Conservation (phyloP, 2,329 filamentous ascomycete species). For the Aspergillus sp. region DNA sequence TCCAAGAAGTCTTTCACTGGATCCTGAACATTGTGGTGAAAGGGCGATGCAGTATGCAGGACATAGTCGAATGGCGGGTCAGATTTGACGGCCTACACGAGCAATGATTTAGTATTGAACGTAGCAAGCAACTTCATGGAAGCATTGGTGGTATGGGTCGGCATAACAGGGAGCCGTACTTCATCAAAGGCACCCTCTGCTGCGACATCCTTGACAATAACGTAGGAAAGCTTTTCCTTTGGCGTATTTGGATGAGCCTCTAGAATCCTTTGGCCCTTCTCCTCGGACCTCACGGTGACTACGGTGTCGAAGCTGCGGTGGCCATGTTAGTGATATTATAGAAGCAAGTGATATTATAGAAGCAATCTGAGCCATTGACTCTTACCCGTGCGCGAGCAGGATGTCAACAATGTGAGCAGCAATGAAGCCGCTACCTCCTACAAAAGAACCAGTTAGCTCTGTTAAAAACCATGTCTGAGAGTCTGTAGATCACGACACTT, state of each 20-base stretch:
- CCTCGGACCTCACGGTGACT: slow-evolving; percentile 62
- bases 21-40: slow-evolving; percentile 70
- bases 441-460: slow-evolving; percentile 16
- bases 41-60: slow-evolving; percentile 73
- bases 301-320: slow-evolving; percentile 58
- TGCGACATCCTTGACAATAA: slow-evolving; percentile 72
- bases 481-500: slow-evolving; percentile 10
- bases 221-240: slow-evolving; percentile 62
- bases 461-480: not conserved
- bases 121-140: not conserved
- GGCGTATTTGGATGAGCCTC: slow-evolving; percentile 53
- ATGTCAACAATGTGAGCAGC: slow-evolving; percentile 65
- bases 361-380: not conserved
- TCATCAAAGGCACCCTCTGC: slow-evolving; percentile 68
- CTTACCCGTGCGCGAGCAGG: slow-evolving; percentile 55
- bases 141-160: not conserved
- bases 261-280: slow-evolving; percentile 63
- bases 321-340: slow-evolving; percentile 8
- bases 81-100: slow-evolving; percentile 54
- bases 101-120: slow-evolving; percentile 4
- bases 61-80: slow-evolving; percentile 70
- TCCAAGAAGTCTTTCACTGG: slow-evolving; percentile 66
- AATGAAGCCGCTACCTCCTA: slow-evolving; percentile 65
- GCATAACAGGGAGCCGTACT: slow-evolving; percentile 30
- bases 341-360: not conserved